Conservation (phyloP, 2,329 filamentous ascomycete species). For the Pseudodiploospora longispora region DNA sequence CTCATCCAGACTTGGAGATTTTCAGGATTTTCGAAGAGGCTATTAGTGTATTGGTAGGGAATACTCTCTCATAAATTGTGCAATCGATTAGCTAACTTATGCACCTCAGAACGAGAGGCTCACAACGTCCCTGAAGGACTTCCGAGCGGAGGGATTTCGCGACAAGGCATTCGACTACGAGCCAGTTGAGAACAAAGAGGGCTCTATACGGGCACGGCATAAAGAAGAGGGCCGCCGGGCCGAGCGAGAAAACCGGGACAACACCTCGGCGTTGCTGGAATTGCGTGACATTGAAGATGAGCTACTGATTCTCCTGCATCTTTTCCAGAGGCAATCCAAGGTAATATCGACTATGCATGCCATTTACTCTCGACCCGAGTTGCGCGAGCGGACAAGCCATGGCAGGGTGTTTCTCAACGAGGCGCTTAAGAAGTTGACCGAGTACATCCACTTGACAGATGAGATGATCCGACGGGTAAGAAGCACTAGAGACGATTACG, state of each 20-base stretch:
- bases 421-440: conserved; percentile 43
- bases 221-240: conserved; percentile 34
- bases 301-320: conserved; percentile 44
- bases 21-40: conserved; percentile 60
- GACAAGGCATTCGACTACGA: conserved; percentile 33
- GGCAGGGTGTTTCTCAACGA: conserved; percentile 45
- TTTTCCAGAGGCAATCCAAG: conserved; percentile 49
- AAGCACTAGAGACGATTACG: conserved; percentile 52
- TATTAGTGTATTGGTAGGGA: conserved; percentile 49
- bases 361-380: conserved; percentile 33
- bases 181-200: conserved; percentile 31
- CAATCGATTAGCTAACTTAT: background rate
- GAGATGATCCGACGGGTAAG: conserved; percentile 54
- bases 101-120: conserved; percentile 48
- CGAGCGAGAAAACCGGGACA: conserved; percentile 52
- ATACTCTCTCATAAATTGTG: too few species aligned
- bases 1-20: conserved; percentile 53
- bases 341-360: conserved; percentile 40
- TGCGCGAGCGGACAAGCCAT: conserved; percentile 32
- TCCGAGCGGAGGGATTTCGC: conserved; percentile 49
- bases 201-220: conserved; percentile 30
- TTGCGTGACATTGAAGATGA: conserved; percentile 59
- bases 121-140: conserved; percentile 53
- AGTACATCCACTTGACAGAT: conserved; percentile 44
- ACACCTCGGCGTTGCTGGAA: conserved; percentile 54